Conservation (phyloP, 129 eudicot genomes). For the Chrysanthemum lavandulifolium region DNA sequence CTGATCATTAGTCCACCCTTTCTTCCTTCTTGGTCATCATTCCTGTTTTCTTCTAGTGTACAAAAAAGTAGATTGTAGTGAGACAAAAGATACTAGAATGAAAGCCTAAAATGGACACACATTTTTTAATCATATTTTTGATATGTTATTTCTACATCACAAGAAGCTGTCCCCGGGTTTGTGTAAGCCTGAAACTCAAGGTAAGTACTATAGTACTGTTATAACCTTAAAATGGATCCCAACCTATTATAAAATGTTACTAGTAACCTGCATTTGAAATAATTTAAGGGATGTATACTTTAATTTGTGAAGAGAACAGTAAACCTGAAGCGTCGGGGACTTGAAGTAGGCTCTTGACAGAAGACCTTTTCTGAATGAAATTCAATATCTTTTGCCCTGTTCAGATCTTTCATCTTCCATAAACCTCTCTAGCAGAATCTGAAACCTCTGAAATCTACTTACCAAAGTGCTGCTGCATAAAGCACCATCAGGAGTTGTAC, state of each 20-base stretch:
- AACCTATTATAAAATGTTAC: not conserved
- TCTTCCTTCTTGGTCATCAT: constrained; percentile 25
- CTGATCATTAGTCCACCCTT: constrained; percentile 27
- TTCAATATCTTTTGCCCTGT: constrained; percentile 39
- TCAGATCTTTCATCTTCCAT: constrained; percentile 54
- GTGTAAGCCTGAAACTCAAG: not conserved
- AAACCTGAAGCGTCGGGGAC: constrained; percentile 59
- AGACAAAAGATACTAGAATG: not conserved
- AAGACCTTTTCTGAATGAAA: constrained; percentile 44
- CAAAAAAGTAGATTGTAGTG: not conserved
- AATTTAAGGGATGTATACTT: not conserved
- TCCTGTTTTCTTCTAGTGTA: constrained; percentile 17
- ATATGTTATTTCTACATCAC: no score
- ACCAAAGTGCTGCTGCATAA: constrained; percentile 34
- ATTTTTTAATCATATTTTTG: no score
- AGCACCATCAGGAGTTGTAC: constrained; percentile 27
- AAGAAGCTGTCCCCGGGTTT: no score
- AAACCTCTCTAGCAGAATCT: constrained; percentile 58
- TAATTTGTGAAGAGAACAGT: not conserved
- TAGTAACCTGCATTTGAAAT: not conserved
- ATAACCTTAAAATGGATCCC: not conserved
- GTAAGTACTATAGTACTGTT: not conserved
- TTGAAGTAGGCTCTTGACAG: constrained; percentile 47
- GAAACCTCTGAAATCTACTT: constrained; percentile 53
- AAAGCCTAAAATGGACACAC: not conserved